These are phyloP conservation scores for Glomus cerebriforme DNA, from an alignment of 192 early-diverging fungal genomes.

Conservation along the genomic window DNA sequence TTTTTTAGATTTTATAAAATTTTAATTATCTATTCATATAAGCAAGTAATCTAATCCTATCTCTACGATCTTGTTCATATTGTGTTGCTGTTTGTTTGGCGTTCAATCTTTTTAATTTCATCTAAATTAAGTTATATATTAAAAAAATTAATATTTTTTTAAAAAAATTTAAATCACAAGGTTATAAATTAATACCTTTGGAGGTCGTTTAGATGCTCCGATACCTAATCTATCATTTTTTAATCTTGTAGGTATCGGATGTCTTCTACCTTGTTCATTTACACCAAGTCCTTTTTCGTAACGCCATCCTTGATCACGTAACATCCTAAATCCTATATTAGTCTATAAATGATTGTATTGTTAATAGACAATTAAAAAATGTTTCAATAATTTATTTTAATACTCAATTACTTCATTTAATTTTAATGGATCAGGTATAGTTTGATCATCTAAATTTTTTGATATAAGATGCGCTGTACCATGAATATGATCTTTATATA, in stretches of 20 bases:
- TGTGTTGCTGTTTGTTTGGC: constrained; percentile 36
- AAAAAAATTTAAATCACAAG: not conserved
- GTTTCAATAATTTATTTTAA: not conserved
- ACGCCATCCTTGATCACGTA: constrained; percentile 53
- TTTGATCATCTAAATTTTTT: not conserved
- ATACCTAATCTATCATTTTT: constrained; percentile 53
- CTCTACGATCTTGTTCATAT: constrained; percentile 40
- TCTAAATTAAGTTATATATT: not conserved
- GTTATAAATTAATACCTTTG: constrained; percentile 32
- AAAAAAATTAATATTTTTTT: too few relatives aligned
- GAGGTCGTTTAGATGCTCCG: constrained; percentile 36
- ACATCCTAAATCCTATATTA: constrained; percentile 51
- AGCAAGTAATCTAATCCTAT: constrained; percentile 35
- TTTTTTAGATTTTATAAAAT: too few relatives aligned
- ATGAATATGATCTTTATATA: not conserved
- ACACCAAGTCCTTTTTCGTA: constrained; percentile 52
- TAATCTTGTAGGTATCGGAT: constrained; percentile 45
- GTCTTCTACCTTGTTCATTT: constrained; percentile 44
- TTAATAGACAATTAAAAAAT: not conserved
- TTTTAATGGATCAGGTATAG: not conserved
- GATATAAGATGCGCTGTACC: constrained; percentile 5
- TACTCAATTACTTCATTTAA: not conserved
- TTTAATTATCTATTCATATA: constrained; percentile 39
- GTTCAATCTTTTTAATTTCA: constrained; percentile 32
- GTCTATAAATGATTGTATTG: not conserved